phyloP scores from a whole-genome alignment of 2,329 filamentous ascomycete species.

The Aspergillus fumigatiaffinis region DNA sequence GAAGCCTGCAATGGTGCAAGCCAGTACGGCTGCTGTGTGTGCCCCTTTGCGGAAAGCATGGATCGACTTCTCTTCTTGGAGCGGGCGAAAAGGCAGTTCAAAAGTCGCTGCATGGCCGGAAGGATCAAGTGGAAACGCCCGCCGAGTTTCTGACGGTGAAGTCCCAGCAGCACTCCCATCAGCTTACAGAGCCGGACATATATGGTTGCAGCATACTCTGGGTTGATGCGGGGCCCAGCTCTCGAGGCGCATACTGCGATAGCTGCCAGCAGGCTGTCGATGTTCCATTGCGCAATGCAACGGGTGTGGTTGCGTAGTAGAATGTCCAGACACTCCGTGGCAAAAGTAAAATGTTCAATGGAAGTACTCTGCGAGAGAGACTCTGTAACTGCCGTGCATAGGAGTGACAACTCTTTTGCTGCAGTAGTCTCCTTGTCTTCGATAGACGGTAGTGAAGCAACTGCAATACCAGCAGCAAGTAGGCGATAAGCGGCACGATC shows the following conservation, averaged over 20 bases:
- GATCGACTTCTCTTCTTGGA: conserved; percentile 33
- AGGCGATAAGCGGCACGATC: conserved; percentile 29
- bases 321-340: conserved; percentile 37
- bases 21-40: conserved; percentile 28
- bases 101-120: conserved; percentile 51
- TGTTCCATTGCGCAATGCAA: conserved; percentile 43
- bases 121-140: conserved; percentile 59
- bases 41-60: conserved; percentile 21
- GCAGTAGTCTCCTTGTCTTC: conserved; percentile 36
- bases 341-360: conserved; percentile 39
- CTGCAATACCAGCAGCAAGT: conserved; percentile 34
- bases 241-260: conserved; percentile 36
- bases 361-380: conserved; percentile 27
- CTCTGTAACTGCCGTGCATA: conserved; percentile 33
- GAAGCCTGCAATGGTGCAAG: conserved; percentile 34
- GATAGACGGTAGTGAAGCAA: conserved; percentile 28
- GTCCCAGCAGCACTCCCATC: conserved; percentile 50
- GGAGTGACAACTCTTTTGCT: conserved; percentile 33
- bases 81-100: conserved; percentile 54
- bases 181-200: conserved; percentile 54
- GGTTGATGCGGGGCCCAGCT: conserved; percentile 29
- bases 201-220: conserved; percentile 38
- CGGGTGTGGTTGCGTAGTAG: conserved; percentile 40
- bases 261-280: conserved; percentile 40
- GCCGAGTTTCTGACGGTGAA: conserved; percentile 55